Base-by-base conservation (phyloP, 2,329 filamentous ascomycete genomes). In the Sphaceloma murrayae region DNA sequence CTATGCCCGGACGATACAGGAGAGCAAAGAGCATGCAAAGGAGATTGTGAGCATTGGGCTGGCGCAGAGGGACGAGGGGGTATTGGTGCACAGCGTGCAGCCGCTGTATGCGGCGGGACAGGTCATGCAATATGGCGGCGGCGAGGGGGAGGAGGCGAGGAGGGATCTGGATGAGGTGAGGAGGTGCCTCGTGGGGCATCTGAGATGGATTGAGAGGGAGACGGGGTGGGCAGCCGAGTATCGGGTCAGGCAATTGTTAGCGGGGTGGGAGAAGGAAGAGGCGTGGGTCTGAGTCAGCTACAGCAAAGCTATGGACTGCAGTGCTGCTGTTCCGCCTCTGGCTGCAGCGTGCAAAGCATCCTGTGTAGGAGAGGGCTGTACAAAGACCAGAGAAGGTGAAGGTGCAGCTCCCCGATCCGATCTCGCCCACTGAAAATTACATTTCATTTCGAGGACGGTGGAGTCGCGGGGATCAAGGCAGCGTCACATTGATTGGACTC, bases 201-300 rank as follows among this genome's bases (percentile, higher is more conserved):
- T 82, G 14, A 63, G 67, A 18, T 74, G 69, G 8, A 72, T 82
- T 19, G 77, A 82, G 57, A 62, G 59, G n/a, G 78, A 82, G 52
- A 67, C 76, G 30, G 77, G 77, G 2, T 80, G 75, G 74, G 72
- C 75, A 2, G 80, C 77, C 36, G 67, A 76, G 52, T 78, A 80
- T 57, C 67, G 77, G 27, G 70, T 75, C 18, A 62, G 70, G 49
- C 69, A 76, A 50, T 57, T 80, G 49, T 49, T 68, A 18, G 63
- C 67, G 49, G 63, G 71, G 47, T 74, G 67, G 67, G 52, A 21
- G 6, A 21, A 17, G 10, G 10, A 26, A 30, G 46, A 38, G 13
- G 24, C 19, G 21, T 13, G 17, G 22, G 16, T 3, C 22, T 24
- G 19, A 13, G 31, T 5, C 5, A 13, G 4, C 31, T 34, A 34